A percentile compares a stretch with the other conserved stretches of the same genome.
Evolutionary conservation across 164 flowering plant genomes (phyloP).

Genomic region (Macadamia tetraphylla): DNA sequence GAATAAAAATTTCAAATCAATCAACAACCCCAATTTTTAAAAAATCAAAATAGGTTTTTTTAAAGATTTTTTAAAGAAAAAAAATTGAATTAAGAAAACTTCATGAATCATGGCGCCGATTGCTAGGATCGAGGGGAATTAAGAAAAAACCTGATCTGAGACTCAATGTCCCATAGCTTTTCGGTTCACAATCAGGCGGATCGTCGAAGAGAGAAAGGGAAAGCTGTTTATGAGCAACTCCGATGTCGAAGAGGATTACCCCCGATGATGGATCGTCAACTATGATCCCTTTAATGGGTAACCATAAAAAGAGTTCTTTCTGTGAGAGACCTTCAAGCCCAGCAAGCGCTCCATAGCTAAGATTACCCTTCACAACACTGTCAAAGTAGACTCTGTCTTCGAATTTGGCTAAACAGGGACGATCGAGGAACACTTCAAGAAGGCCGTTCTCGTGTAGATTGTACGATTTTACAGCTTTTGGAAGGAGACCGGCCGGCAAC

Average conservation of each 20-base stretch:
- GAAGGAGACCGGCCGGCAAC: constrained; percentile 68
- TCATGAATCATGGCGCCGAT: background rate
- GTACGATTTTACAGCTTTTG: constrained; percentile 59
- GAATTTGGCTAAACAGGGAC: constrained; percentile 66
- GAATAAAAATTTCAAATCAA: background rate
- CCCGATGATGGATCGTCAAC: constrained; percentile 74
- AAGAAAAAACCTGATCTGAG: constrained; percentile 1
- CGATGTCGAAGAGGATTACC: constrained; percentile 71
- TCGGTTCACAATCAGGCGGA: constrained; percentile 55
- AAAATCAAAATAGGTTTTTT: background rate
- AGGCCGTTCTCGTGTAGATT: constrained; percentile 39
- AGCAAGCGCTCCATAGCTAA: constrained; percentile 60
- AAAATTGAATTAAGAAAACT: background rate
- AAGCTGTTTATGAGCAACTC: constrained; percentile 71
- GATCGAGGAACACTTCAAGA: constrained; percentile 53
- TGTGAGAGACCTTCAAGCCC: constrained; percentile 67
- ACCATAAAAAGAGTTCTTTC: constrained; percentile 86
- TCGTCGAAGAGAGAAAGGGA: constrained; percentile 80
- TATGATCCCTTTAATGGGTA: constrained; percentile 71
- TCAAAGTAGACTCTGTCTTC: constrained; percentile 71
- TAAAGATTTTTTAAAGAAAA: background rate
- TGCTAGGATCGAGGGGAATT: background rate
- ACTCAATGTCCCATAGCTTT: constrained; percentile 11
- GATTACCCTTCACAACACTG: constrained; percentile 59
- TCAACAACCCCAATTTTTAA: no score